phyloP scores from a whole-genome alignment of 768 basidiomycete species.

The Amylocystis lapponica region DNA sequence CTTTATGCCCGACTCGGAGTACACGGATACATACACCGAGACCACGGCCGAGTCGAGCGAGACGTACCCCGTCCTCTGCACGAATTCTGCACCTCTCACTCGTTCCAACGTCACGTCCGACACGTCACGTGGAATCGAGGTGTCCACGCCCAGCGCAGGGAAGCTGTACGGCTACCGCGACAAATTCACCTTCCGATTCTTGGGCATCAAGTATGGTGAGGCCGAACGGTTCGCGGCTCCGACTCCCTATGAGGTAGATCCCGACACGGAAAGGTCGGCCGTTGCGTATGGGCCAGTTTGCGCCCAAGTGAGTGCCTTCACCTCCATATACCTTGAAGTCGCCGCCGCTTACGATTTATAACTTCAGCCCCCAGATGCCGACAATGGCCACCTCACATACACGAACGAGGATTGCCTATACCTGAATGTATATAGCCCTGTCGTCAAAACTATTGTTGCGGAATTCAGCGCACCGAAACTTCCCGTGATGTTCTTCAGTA shows the following conservation, averaged over 20 bases:
- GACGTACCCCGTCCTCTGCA: slow-evolving; percentile 4
- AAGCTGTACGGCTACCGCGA: slow-evolving; percentile 5
- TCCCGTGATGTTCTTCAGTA: slow-evolving; percentile 9
- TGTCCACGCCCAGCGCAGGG: slow-evolving; percentile 4
- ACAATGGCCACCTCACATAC: slow-evolving; percentile 5
- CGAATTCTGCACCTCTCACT: slow-evolving; percentile 8
- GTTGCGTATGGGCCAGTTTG: slow-evolving; percentile 5
- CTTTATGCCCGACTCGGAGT: slow-evolving; percentile 2
- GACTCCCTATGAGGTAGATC: not conserved
- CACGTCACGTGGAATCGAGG: slow-evolving; percentile 4
- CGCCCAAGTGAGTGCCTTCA: slow-evolving; percentile 1
- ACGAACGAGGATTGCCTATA: slow-evolving; percentile 8
- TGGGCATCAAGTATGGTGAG: slow-evolving; percentile 6
- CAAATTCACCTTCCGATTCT: slow-evolving; percentile 9
- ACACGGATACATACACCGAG: not conserved
- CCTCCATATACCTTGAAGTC: not conserved
- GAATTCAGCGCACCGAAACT: slow-evolving; percentile 2
- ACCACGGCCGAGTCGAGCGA: not conserved
- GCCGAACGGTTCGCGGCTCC: slow-evolving; percentile 4
- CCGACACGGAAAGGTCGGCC: not conserved
- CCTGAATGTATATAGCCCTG: slow-evolving; percentile 5
- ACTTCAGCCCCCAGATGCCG: slow-evolving; percentile 5
- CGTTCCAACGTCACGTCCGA: slow-evolving; percentile 8
- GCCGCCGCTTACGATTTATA: no score
- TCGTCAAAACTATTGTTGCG: slow-evolving; percentile 3